These are phyloP conservation scores for Aspergillus novoparasiticus DNA, from an alignment of 2,329 filamentous ascomycete genomes.

Conservation along the genomic window DNA sequence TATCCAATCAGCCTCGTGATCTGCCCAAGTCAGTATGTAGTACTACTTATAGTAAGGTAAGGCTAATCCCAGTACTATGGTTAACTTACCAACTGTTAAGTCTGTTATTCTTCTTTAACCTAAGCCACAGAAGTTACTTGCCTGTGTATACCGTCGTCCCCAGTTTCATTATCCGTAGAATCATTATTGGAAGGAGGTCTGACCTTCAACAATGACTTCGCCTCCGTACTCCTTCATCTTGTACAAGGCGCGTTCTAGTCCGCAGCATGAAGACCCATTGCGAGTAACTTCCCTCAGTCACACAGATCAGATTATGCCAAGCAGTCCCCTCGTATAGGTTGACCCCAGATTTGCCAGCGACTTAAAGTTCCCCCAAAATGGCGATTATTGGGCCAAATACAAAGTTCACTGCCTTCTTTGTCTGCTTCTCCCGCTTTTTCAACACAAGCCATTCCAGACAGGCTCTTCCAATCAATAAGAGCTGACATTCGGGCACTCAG, in stretches of 20 bases:
- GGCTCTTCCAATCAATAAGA: constrained; percentile 2
- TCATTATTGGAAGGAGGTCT: background rate
- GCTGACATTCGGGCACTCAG: constrained; percentile 2
- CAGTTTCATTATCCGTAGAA: background rate
- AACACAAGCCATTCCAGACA: background rate
- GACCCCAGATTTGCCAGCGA: background rate
- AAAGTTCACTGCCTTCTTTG: constrained; percentile 8
- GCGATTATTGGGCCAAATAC: background rate
- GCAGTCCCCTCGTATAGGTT: background rate
- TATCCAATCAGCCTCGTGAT: background rate
- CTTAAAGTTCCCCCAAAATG: background rate
- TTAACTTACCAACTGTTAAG: background rate
- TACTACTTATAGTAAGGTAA: background rate
- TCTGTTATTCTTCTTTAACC: background rate
- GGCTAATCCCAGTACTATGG: background rate
- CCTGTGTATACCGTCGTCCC: background rate
- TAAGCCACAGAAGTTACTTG: background rate
- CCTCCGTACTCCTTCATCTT: background rate
- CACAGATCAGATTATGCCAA: background rate
- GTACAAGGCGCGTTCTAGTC: background rate
- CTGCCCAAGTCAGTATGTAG: background rate
- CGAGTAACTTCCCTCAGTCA: background rate
- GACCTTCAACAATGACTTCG: background rate
- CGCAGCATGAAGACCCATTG: background rate
- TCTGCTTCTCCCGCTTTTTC: background rate